Evolutionary conservation across 192 early-diverging fungal genomes (phyloP).

Genomic region (Chytriomyces sp.): DNA sequence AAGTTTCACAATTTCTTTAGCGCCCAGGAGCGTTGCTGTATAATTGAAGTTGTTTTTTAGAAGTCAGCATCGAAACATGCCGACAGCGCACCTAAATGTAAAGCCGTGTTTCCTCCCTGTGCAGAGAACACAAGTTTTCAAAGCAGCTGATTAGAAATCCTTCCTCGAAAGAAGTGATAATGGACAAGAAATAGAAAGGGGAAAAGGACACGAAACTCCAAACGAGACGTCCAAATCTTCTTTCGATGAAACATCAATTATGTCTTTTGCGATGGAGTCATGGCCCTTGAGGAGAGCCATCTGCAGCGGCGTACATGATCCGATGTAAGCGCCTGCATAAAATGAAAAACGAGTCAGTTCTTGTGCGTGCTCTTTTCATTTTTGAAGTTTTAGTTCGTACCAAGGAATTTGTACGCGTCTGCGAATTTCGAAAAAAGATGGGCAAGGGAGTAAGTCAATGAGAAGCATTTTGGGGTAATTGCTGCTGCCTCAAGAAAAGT

Average conservation of each 20-base stretch:
- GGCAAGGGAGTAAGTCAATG: not conserved
- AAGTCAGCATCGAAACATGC: slow-evolving; percentile 6
- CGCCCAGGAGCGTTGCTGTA: slow-evolving; percentile 66
- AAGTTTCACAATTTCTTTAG: slow-evolving; percentile 57
- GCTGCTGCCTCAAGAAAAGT: not conserved
- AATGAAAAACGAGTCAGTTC: slow-evolving; percentile 20
- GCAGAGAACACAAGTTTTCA: not conserved
- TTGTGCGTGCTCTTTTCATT: slow-evolving; percentile 54
- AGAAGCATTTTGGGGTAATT: not conserved
- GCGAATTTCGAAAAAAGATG: slow-evolving; percentile 11
- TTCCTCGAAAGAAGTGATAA: slow-evolving; percentile 2
- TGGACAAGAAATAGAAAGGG: not conserved
- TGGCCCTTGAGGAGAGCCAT: slow-evolving; percentile 65
- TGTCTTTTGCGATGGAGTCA: slow-evolving; percentile 69
- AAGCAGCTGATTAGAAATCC: not conserved
- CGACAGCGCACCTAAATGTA: slow-evolving; percentile 60
- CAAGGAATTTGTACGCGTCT: slow-evolving; percentile 39
- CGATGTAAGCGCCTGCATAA: slow-evolving; percentile 64
- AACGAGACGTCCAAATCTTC: slow-evolving; percentile 71
- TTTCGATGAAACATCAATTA: slow-evolving; percentile 67
- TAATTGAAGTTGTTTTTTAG: slow-evolving; percentile 8
- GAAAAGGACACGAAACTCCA: slow-evolving; percentile 53
- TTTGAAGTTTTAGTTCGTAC: too few species aligned
- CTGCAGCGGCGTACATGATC: slow-evolving; percentile 65
- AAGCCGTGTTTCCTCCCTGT: slow-evolving; percentile 72